phyloP scores from a whole-genome alignment of 805 yeast species.

The Candida germanica region DNA sequence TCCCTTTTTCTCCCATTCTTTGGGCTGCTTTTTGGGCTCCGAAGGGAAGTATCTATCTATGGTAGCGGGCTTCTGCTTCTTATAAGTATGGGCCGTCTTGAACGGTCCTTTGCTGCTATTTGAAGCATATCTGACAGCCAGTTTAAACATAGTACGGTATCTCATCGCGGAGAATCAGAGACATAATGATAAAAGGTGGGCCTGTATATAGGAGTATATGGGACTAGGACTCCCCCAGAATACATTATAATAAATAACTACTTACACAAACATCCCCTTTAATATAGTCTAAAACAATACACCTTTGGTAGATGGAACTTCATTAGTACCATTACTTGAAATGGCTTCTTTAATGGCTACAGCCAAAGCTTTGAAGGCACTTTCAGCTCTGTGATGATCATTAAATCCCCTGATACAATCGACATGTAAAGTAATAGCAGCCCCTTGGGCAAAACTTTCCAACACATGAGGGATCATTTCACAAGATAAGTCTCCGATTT shows the following conservation, averaged over 20 bases:
- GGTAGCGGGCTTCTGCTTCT: conserved; percentile 5
- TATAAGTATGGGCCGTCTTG: neutral
- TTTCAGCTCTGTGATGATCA: conserved; percentile 95
- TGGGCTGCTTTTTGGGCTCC: conserved; percentile 13
- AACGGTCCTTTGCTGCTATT: neutral
- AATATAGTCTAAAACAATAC: conserved; percentile 58
- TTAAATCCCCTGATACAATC: conserved; percentile 91
- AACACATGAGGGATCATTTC: conserved; percentile 99
- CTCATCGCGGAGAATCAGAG: neutral
- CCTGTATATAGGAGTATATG: no score
- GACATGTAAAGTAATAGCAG: conserved; percentile 87
- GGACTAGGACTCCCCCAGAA: no score
- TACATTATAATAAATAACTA: no score
- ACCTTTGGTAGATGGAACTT: conserved; percentile 95
- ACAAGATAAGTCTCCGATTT: conserved; percentile 84
- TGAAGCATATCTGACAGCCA: conserved; percentile 3
- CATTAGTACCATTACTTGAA: conserved; percentile 78
- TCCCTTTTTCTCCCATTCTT: conserved; percentile 37
- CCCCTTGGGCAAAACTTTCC: conserved; percentile 91
- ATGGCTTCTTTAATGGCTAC: conserved; percentile 86
- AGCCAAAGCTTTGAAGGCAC: conserved; percentile 95
- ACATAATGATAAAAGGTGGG: no score
- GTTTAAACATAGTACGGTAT: conserved; percentile 2
- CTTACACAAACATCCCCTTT: no score
- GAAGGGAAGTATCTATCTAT: conserved; percentile 28